phyloP scores from a whole-genome alignment of 2,329 filamentous ascomycete species.

The Neospermospora avenae region DNA sequence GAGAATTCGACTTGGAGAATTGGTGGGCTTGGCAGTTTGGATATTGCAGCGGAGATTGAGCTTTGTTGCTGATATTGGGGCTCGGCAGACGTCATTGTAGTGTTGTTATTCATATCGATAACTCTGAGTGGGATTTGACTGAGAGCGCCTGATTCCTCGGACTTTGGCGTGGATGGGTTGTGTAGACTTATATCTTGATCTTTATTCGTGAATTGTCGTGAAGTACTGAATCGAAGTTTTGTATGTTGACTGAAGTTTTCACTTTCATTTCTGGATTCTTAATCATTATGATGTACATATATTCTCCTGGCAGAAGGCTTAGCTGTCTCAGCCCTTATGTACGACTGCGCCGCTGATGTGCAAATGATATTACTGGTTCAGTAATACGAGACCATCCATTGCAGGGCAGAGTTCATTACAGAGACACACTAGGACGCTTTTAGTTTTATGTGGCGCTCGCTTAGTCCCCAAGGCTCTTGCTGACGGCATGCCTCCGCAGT shows the following conservation, averaged over 20 bases:
- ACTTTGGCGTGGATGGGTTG: not conserved
- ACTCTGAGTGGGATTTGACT: not conserved
- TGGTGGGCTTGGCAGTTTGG: not conserved
- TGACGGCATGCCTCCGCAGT: too few relatives aligned
- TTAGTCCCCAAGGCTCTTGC: too few relatives aligned
- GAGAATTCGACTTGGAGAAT: constrained; percentile 19
- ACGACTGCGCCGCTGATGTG: too few relatives aligned
- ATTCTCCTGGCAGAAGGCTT: too few relatives aligned
- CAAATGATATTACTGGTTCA: too few relatives aligned
- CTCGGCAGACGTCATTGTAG: not conserved
- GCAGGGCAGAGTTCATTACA: not conserved
- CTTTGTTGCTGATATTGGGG: not conserved
- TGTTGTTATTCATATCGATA: not conserved
- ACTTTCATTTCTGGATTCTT: too few relatives aligned
- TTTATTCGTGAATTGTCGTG: too few relatives aligned
- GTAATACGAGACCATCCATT: not conserved
- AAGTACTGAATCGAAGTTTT: too few relatives aligned
- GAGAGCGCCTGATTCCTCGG: not conserved
- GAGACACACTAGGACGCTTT: not conserved
- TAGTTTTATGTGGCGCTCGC: not conserved
- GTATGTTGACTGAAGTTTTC: too few relatives aligned
- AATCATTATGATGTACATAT: too few relatives aligned
- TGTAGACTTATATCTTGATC: too few relatives aligned
- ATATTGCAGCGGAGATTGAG: not conserved
- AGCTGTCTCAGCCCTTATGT: too few relatives aligned